Evolutionary conservation across 106 monocot genomes (phyloP).

Genomic region (Cymbidium sinense): DNA sequence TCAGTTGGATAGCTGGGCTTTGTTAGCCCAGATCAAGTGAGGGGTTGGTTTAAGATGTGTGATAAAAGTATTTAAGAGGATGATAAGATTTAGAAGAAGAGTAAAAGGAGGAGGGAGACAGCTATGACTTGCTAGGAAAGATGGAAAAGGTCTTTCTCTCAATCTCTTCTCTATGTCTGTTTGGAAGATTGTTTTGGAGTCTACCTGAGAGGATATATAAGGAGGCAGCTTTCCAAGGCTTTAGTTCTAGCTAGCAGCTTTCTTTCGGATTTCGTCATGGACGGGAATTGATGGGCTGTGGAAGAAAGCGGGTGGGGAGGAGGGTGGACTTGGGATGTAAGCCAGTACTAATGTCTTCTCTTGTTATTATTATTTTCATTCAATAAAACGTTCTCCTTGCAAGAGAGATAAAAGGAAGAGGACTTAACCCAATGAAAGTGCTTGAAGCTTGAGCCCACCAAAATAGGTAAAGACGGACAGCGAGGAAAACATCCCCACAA

Average conservation of each 20-base stretch:
- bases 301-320: too few relatives aligned
- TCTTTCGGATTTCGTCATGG: background rate
- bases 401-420: background rate
- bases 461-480: background rate
- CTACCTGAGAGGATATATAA: slow-evolving; percentile 6
- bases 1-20: too few relatives aligned
- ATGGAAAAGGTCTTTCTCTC: slow-evolving; percentile 3
- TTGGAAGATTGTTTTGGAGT: slow-evolving; percentile 12
- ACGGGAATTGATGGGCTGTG: background rate
- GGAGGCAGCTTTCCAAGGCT: slow-evolving; percentile 10
- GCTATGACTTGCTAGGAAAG: background rate
- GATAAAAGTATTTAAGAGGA: background rate
- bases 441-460: slow-evolving; percentile 21
- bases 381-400: slow-evolving; percentile 10
- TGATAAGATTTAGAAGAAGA: background rate
- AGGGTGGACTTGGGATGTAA: background rate
- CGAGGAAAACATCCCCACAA: slow-evolving; percentile 18
- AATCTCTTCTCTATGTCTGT: slow-evolving; percentile 18
- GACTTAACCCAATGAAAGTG: slow-evolving; percentile 9
- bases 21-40: too few relatives aligned
- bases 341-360: background rate
- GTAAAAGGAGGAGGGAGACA: background rate
- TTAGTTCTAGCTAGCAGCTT: too few relatives aligned
- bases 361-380: slow-evolving; percentile 3
- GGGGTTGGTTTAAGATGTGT: background rate